Base-by-base conservation (phyloP, 495 filamentous ascomycete species). In the Neurospora sp. region DNA sequence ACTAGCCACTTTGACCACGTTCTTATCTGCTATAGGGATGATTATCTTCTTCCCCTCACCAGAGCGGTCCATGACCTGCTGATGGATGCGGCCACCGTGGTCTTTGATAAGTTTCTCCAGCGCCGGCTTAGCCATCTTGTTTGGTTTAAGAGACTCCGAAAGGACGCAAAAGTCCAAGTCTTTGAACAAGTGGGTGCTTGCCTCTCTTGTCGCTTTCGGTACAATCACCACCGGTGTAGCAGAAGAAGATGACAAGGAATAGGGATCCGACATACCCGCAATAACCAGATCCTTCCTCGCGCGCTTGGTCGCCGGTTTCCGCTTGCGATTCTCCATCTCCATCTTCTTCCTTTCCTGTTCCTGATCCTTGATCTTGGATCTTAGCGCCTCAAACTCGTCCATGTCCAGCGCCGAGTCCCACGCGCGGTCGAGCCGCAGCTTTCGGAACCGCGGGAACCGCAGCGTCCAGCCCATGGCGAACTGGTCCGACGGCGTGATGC, bases 361-460 rank as follows among this genome's bases (percentile, higher is more conserved):
- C 72, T 93, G 90, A 44, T 89, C 85, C 75, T 97, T 93, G 0
- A 88, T 90, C 73, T 90, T 89, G 27, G 27, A 31, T 3, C 84
- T 91, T 31, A 98, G 82, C 9, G 89, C 86, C 44, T 90, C 78
- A 74, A 97, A 97, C 40, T 93, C 94, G 44, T 90, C 86, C 7
- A 94, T 83, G 4, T 91, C 91, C 9, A 98, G 84, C 9, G 94
- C 91, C 37, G 85, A 87, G 65, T 90, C 87, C 96, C 96, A 99
- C 70, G 89, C 84, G 74, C 94, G 93, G 79, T 98, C 96, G 35
- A 86, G 85, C 18, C 94, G 88, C 38, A 98, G 79, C 71, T 85
- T 89, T 76, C 94, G 96, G 81, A 98, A 98, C 14, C 96, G 88
- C 1, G 96, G 96, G 76, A 99, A 99, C 2, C 96, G 91, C 65